These are phyloP conservation scores for Drechslerella dactyloides DNA, from an alignment of 2,329 filamentous ascomycete genomes.

Conservation along the genomic window DNA sequence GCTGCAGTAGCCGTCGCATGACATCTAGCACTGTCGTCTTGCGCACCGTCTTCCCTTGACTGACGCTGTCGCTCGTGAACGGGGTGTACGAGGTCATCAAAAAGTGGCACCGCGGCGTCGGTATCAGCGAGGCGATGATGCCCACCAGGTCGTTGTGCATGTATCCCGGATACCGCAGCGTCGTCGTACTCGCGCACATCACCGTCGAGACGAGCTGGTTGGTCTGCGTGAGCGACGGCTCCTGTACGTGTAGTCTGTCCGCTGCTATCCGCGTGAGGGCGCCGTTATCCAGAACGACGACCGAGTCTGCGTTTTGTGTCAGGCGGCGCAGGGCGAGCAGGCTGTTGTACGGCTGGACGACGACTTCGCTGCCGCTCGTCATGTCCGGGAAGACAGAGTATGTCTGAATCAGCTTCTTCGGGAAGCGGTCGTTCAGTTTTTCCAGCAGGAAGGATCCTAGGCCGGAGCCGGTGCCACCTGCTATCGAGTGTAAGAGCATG, in stretches of 20 bases:
- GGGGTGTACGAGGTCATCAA: constrained; percentile 98
- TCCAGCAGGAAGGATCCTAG: constrained; percentile 93
- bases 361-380: constrained; percentile 82
- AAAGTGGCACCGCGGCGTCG: constrained; percentile 96
- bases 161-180: constrained; percentile 94
- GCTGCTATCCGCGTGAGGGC: constrained; percentile 92
- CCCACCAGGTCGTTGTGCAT: constrained; percentile 99
- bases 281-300: constrained; percentile 95
- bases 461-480: constrained; percentile 94
- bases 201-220: constrained; percentile 97
- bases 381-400: constrained; percentile 98
- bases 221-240: constrained; percentile 94
- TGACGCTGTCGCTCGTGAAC: constrained; percentile 93
- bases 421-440: constrained; percentile 93
- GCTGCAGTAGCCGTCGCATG: constrained; percentile 92
- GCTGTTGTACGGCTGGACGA: constrained; percentile 98
- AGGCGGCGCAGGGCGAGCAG: constrained; percentile 86
- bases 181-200: constrained; percentile 98
- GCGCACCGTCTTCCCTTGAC: constrained; percentile 94
- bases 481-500: constrained; percentile 98
- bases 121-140: constrained; percentile 93
- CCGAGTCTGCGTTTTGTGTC: constrained; percentile 95
- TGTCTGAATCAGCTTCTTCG: constrained; percentile 98
- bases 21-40: constrained; percentile 98
- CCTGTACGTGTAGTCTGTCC: constrained; percentile 90